Evolutionary conservation across 169 alveolate species (phyloP).

Genomic region (Babesia ovata): DNA sequence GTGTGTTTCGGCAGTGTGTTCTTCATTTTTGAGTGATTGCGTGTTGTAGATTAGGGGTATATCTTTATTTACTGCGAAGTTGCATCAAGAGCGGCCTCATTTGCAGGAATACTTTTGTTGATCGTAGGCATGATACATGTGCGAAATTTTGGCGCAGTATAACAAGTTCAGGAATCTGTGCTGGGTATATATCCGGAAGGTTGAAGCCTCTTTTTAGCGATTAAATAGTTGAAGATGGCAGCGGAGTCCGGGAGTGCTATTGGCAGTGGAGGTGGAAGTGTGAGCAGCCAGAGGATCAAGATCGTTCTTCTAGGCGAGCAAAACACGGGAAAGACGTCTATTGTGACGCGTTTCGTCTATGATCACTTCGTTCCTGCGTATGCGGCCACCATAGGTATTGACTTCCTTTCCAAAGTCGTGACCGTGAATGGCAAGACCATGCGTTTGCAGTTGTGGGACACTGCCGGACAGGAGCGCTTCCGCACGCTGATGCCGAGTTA

Average conservation of each 20-base stretch:
- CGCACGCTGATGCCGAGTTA: conserved; percentile 94
- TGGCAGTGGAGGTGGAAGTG: conserved; percentile 35
- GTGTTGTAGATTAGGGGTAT: too few relatives aligned
- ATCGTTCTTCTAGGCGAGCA: conserved; percentile 78
- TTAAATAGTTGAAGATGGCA: conserved; percentile 13
- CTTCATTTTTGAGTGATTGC: too few relatives aligned
- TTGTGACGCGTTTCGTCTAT: conserved; percentile 95
- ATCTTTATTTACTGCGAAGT: too few relatives aligned
- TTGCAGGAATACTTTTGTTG: too few relatives aligned
- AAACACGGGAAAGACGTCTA: conserved; percentile 98
- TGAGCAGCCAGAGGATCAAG: conserved; percentile 65
- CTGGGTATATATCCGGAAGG: background rate
- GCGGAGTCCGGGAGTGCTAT: conserved; percentile 16
- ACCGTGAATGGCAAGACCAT: conserved; percentile 93
- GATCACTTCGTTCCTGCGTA: conserved; percentile 93
- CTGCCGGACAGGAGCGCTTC: conserved; percentile 98
- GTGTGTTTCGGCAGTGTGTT: too few relatives aligned
- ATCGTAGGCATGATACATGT: too few relatives aligned
- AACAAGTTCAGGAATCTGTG: background rate
- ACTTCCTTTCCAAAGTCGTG: conserved; percentile 93
- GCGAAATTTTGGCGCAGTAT: background rate
- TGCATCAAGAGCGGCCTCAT: too few relatives aligned
- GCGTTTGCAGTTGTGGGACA: conserved; percentile 97
- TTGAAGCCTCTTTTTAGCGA: too few relatives aligned
- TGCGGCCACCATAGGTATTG: conserved; percentile 95